Conservation (phyloP, 2,329 filamentous ascomycete species). For the Sporothrix euskadiensis region DNA sequence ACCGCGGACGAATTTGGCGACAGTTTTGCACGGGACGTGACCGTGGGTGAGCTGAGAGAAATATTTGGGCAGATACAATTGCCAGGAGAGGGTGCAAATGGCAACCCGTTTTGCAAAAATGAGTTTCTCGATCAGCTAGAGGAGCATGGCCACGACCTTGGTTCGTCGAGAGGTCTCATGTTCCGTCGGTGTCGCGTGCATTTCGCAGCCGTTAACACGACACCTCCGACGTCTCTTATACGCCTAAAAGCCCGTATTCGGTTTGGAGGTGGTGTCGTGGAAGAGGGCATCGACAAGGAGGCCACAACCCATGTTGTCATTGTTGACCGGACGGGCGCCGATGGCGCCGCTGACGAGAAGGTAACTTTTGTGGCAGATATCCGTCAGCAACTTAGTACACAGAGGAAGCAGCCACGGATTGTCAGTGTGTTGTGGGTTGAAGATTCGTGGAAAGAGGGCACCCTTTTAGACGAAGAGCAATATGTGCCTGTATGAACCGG, state of each 20-base stretch:
- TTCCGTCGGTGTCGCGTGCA: constrained; percentile 52
- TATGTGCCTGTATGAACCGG: constrained; percentile 42
- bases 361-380: constrained; percentile 46
- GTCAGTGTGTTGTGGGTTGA: constrained; percentile 73
- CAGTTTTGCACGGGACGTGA: constrained; percentile 70
- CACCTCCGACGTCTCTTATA: not conserved
- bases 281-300: constrained; percentile 51
- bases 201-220: constrained; percentile 38
- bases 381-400: constrained; percentile 48
- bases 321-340: constrained; percentile 38
- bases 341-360: constrained; percentile 41
- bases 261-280: constrained; percentile 68
- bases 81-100: constrained; percentile 28
- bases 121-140: constrained; percentile 58
- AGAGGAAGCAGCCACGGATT: constrained; percentile 62
- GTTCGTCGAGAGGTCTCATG: constrained; percentile 53
- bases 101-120: constrained; percentile 44
- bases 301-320: constrained; percentile 73
- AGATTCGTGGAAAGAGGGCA: constrained; percentile 77
- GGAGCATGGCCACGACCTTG: constrained; percentile 55
- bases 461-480: constrained; percentile 75
- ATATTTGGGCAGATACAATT: constrained; percentile 44
- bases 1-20: constrained; percentile 79
- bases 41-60: constrained; percentile 40
- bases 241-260: constrained; percentile 55